A percentile compares a stretch with the other conserved stretches of the same genome.
These are phyloP conservation scores for Penicillium daleae DNA, from an alignment of 495 filamentous ascomycete genomes.

Conservation along the genomic window DNA sequence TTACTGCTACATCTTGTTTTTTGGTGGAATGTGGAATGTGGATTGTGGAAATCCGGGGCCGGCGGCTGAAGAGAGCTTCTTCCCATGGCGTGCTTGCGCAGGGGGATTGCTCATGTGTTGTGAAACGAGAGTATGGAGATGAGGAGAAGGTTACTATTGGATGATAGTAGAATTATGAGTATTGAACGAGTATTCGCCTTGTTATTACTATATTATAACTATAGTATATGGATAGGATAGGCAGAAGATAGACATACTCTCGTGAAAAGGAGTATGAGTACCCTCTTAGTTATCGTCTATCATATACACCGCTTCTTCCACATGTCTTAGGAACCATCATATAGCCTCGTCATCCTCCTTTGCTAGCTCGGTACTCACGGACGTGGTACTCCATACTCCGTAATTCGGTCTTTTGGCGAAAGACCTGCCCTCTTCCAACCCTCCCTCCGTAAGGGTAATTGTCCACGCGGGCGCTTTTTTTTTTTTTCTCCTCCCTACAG, in stretches of 20 bases:
- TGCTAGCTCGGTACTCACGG: neutral
- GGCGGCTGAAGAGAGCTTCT: constrained; percentile 11
- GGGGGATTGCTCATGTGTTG: constrained; percentile 34
- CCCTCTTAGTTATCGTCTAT: neutral
- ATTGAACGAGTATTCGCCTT: neutral
- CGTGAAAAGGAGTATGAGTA: neutral
- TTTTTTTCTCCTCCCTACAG: neutral
- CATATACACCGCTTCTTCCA: constrained; percentile 5
- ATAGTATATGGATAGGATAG: neutral
- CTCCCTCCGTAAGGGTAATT: neutral
- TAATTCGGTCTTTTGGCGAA: neutral
- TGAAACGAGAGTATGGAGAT: neutral
- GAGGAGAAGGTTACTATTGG: neutral
- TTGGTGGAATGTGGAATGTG: neutral
- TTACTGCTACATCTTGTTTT: neutral
- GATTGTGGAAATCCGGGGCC: constrained; percentile 18
- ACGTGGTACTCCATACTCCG: neutral
- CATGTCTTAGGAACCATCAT: neutral
- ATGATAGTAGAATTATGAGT: neutral
- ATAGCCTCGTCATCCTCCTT: neutral
- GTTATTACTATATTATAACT: neutral
- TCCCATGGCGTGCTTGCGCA: constrained; percentile 39
- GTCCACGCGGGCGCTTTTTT: constrained; percentile 1
- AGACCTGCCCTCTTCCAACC: neutral
- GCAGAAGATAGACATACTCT: neutral